Conservation (phyloP, 1,139 yeast genomes). For the Candida albicans region DNA sequence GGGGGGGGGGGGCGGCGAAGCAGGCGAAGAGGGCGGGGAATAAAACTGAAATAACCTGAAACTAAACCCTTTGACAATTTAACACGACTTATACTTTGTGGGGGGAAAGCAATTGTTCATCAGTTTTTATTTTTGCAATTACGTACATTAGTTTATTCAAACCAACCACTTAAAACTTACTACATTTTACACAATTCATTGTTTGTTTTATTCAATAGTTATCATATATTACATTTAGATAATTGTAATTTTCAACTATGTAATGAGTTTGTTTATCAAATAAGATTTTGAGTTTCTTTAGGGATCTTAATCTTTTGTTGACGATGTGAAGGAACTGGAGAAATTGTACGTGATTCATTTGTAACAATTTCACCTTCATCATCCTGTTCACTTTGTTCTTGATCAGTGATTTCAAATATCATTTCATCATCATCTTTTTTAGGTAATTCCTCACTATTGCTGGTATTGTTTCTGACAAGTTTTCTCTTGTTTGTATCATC, state of each 20-base stretch:
- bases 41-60: too few species aligned
- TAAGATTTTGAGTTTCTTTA: slow-evolving; percentile 17
- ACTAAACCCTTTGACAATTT: too few species aligned
- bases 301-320: slow-evolving; percentile 18
- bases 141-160: too few species aligned
- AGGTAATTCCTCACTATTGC: not conserved
- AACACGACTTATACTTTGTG: too few species aligned
- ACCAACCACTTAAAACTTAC: too few species aligned
- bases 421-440: slow-evolving; percentile 25
- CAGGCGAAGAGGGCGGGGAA: too few species aligned
- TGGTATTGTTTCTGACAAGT: slow-evolving; percentile 3
- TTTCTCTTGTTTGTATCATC: not conserved
- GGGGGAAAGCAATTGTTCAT: too few species aligned
- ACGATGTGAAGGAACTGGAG: slow-evolving; percentile 11
- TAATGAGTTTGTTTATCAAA: slow-evolving; percentile 6
- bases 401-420: slow-evolving; percentile 34
- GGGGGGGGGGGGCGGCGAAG: too few species aligned
- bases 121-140: too few species aligned
- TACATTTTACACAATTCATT: too few species aligned
- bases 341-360: not conserved
- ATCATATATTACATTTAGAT: not conserved
- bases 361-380: not conserved
- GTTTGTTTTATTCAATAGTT: not conserved
- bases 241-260: not conserved
- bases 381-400: slow-evolving; percentile 15